Evolutionary conservation across 1,284 basidiomycete genomes (phyloP).

Genomic region (Ceratobasidium sp.): DNA sequence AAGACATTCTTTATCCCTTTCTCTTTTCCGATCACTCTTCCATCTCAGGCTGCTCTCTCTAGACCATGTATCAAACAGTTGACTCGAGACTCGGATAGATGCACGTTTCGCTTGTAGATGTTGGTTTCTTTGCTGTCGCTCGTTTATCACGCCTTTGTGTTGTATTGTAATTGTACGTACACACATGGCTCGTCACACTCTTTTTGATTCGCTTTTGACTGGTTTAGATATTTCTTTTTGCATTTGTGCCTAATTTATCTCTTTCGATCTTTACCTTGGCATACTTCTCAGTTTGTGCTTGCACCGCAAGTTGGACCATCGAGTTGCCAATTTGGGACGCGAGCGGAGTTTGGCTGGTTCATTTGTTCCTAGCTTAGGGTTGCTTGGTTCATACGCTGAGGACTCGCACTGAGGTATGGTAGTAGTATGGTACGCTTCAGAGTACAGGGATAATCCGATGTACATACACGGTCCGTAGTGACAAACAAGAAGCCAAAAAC

Average conservation of each 20-base stretch:
- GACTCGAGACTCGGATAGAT: slow-evolving; percentile 29
- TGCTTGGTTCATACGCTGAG: neutral
- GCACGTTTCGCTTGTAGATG: slow-evolving; percentile 2
- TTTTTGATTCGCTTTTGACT: neutral
- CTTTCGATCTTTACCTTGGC: too few relatives aligned
- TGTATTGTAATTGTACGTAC: slow-evolving; percentile 17
- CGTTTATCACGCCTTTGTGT: neutral
- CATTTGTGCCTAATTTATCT: slow-evolving; percentile 22
- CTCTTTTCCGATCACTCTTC: slow-evolving; percentile 1
- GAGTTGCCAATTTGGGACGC: neutral
- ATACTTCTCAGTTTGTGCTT: too few relatives aligned
- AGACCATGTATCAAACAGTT: slow-evolving; percentile 24
- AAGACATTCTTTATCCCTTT: neutral
- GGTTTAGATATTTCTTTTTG: neutral
- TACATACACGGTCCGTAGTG: neutral
- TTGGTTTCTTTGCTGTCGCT: neutral
- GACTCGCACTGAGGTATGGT: neutral
- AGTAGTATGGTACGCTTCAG: too few relatives aligned
- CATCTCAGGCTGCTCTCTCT: slow-evolving; percentile 10
- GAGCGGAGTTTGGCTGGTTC: neutral
- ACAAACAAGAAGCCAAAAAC: slow-evolving; percentile 10
- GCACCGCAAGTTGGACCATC: too few relatives aligned
- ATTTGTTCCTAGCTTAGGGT: neutral
- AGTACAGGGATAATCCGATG: neutral
- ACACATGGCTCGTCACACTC: neutral